These are phyloP conservation scores for Ramularia endophylla DNA, from an alignment of 2,329 filamentous ascomycete species.

Conservation along the genomic window DNA sequence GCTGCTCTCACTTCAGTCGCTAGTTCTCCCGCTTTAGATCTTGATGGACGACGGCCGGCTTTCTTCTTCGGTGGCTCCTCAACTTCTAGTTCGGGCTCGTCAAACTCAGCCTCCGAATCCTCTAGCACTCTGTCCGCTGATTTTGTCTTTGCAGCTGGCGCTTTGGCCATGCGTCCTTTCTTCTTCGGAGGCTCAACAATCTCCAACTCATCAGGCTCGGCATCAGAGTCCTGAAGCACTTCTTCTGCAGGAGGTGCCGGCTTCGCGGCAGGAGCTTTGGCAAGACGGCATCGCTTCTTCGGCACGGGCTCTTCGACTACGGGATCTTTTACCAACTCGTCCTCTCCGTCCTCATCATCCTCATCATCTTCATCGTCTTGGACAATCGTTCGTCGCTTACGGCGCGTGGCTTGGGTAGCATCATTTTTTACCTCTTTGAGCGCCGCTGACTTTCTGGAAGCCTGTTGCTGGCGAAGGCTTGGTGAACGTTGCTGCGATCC, in stretches of 20 bases:
- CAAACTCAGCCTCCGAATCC: slow-evolving; percentile 8
- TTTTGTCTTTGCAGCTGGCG: neutral
- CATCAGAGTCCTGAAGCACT: slow-evolving; percentile 4
- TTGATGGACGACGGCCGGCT: slow-evolving; percentile 33
- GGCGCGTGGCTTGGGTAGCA: slow-evolving; percentile 9
- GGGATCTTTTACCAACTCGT: slow-evolving; percentile 6
- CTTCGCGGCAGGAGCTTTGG: slow-evolving; percentile 10
- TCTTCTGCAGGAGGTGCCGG: neutral
- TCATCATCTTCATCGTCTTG: slow-evolving; percentile 19
- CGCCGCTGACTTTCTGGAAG: slow-evolving; percentile 19
- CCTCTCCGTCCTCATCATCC: slow-evolving; percentile 22
- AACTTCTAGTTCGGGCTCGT: slow-evolving; percentile 7
- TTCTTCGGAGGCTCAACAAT: slow-evolving; percentile 9
- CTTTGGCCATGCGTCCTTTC: slow-evolving; percentile 11
- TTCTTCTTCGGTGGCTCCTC: slow-evolving; percentile 36
- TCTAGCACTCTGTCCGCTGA: neutral
- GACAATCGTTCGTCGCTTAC: slow-evolving; percentile 14
- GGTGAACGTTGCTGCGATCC: slow-evolving; percentile 16
- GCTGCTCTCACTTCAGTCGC: slow-evolving; percentile 1
- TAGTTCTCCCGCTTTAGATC: slow-evolving; percentile 7
- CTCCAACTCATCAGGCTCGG: neutral
- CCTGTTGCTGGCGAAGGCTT: slow-evolving; percentile 31
- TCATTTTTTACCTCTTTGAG: slow-evolving; percentile 9
- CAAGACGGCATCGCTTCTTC: slow-evolving; percentile 11
- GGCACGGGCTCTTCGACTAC: slow-evolving; percentile 1